phyloP scores from a whole-genome alignment of 176 grass and related monocot species.

The Juncus inflexus region DNA sequence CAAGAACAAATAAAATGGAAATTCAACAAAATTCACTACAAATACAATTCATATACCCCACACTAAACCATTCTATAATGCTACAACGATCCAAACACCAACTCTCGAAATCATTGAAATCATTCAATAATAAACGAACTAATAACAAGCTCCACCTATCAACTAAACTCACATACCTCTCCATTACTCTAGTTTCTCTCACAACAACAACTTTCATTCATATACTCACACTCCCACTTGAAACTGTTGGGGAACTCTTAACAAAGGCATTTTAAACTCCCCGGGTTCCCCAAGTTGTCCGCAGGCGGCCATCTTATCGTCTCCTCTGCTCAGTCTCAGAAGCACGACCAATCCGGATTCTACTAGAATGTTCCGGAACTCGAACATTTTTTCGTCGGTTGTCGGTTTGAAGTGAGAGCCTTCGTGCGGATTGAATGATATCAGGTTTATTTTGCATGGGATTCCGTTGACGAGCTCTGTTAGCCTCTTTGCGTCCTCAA shows the following conservation, averaged over 20 bases:
- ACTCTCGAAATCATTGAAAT: no score
- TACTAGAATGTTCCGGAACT: slow-evolving; percentile 80
- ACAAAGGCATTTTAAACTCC: slow-evolving; percentile 48
- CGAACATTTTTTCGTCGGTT: slow-evolving; percentile 61
- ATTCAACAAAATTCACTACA: no score
- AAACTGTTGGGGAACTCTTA: slow-evolving; percentile 71
- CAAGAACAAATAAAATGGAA: no score
- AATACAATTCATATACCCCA: no score
- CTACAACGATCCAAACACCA: no score
- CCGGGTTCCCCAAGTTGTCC: slow-evolving; percentile 73
- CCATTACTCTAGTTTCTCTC: no score
- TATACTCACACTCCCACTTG: slow-evolving; percentile 39
- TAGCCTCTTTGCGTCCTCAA: slow-evolving; percentile 82
- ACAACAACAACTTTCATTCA: no score
- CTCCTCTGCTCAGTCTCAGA: slow-evolving; percentile 73
- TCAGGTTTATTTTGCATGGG: slow-evolving; percentile 92
- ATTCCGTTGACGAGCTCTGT: slow-evolving; percentile 60
- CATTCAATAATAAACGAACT: no score
- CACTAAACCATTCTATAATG: no score
- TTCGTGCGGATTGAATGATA: slow-evolving; percentile 81
- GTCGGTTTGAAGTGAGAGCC: slow-evolving; percentile 87
- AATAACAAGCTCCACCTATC: no score
- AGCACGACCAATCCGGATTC: slow-evolving; percentile 55
- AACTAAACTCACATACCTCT: no score
- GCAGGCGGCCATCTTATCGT: slow-evolving; percentile 86